A percentile compares a stretch with the other conserved stretches of the same genome.
Conservation (phyloP, 225 moss, liverwort and hornwort genomes). For the Lunularia cruciata region DNA sequence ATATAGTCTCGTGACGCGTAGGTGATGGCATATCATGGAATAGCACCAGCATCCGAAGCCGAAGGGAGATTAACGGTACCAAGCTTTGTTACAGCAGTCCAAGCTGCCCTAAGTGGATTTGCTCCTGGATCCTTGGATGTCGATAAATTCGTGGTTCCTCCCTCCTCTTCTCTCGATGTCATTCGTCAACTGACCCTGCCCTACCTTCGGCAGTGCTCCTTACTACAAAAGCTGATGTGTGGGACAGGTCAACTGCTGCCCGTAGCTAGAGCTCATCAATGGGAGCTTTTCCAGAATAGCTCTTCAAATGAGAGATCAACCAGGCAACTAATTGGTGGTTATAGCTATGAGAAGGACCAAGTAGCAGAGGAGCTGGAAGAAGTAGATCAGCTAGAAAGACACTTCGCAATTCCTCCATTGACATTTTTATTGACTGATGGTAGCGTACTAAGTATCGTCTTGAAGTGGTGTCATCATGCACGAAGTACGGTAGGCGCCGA, state of each 20-base stretch:
- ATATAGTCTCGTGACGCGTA: constrained; percentile 7
- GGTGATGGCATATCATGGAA: constrained; percentile 62
- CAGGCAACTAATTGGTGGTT: background rate
- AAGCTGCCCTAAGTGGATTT: constrained; percentile 53
- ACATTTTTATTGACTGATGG: constrained; percentile 58
- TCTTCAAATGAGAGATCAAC: constrained; percentile 15
- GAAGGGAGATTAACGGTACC: constrained; percentile 53
- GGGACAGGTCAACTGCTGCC: constrained; percentile 69
- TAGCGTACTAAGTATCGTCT: constrained; percentile 44
- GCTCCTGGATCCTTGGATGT: constrained; percentile 40
- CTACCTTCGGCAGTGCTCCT: constrained; percentile 74
- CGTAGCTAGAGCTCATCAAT: constrained; percentile 71
- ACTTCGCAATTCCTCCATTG: constrained; percentile 69
- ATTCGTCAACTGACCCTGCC: constrained; percentile 78
- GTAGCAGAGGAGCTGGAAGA: constrained; percentile 66
- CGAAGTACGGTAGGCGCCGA: constrained; percentile 43
- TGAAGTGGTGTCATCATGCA: constrained; percentile 76
- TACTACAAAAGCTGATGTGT: constrained; percentile 65
- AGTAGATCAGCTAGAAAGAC: constrained; percentile 70
- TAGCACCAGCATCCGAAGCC: constrained; percentile 43
- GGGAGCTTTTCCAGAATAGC: constrained; percentile 73
- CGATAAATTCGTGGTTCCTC: constrained; percentile 30
- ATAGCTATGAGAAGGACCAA: constrained; percentile 46
- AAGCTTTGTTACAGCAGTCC: constrained; percentile 60
- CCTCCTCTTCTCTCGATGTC: constrained; percentile 43